A percentile compares a stretch with the other conserved stretches of the same genome.
These are phyloP conservation scores for Rehmannia glutinosa DNA, from an alignment of 257 asterid genomes.

Conservation along the genomic window DNA sequence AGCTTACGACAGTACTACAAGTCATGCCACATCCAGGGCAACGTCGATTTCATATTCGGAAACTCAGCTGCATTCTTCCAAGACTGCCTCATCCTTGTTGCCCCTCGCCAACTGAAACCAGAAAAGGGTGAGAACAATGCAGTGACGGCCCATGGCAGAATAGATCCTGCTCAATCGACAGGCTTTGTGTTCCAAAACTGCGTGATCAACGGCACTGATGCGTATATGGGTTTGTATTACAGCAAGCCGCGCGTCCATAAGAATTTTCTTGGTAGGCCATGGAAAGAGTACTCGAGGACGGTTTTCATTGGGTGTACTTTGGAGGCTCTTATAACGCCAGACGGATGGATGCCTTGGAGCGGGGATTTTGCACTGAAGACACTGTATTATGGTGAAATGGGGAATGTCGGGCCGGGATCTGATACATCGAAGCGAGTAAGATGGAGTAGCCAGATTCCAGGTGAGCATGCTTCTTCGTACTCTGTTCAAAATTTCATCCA, in stretches of 20 bases:
- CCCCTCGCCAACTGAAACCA: too few relatives aligned
- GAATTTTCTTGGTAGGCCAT: slow-evolving; percentile 47
- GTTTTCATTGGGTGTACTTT: too few relatives aligned
- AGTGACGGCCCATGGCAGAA: too few relatives aligned
- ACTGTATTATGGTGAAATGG: slow-evolving; percentile 43
- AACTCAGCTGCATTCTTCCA: too few relatives aligned
- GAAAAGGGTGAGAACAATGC: too few relatives aligned
- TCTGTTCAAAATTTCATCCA: slow-evolving; percentile 51
- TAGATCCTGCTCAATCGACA: slow-evolving; percentile 38
- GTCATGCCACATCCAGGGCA: too few relatives aligned
- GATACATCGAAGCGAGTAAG: slow-evolving; percentile 19
- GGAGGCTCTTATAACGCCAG: too few relatives aligned
- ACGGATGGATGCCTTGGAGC: too few relatives aligned
- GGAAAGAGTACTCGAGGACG: slow-evolving; percentile 52
- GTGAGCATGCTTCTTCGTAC: slow-evolving; percentile 27
- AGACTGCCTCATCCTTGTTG: too few relatives aligned
- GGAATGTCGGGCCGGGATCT: slow-evolving; percentile 30
- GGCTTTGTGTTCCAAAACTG: slow-evolving; percentile 44
- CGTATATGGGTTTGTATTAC: slow-evolving; percentile 35
- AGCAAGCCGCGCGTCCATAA: slow-evolving; percentile 33
- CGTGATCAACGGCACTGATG: slow-evolving; percentile 39
- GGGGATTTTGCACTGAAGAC: slow-evolving; percentile 40
- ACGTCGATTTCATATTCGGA: too few relatives aligned
- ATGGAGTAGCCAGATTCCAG: slow-evolving; percentile 44
- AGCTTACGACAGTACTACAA: slow-evolving; percentile 49